Evolutionary conservation across 345 rosid species (phyloP), one percentile per base, ranked within the genome.

Genomic region (Salix caprea): DNA sequence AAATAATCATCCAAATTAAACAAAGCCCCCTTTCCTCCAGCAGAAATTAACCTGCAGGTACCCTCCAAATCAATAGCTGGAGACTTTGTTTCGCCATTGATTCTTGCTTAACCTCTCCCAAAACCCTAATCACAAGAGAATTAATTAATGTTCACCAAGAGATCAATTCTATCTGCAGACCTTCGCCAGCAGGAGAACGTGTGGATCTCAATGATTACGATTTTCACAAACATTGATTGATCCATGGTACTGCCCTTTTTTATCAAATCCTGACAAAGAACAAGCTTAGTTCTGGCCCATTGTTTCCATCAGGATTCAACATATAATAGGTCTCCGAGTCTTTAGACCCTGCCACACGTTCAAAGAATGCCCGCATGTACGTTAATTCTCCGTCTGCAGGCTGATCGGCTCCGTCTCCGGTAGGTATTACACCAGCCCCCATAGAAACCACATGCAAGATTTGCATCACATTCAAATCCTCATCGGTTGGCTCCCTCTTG

Each of bases 311-410:
- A 0, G 94, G 97, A 60, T 86, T 90, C 91, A 86, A 74, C 97
- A 94, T 93, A 74, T 94, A 90, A 77, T 88, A 92, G 1, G 97
- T 94, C 76, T 94, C 97, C 0, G 98, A 94, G 72, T 94, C 98
- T 82, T 76, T 89, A 1, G 97, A 94, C 44, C 94, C 92, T 6
- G 87, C 74, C 46, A 93, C 93, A 18, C 97, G 85, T 79, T 94
- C 97, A 67, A 92, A 94, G 81, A 89, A 80, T 16, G 97, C 90
- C 14, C 97, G 84, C 95, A 92, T 90, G 74, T 91, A 94, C 0
- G 90, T 80, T 81, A 94, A 75, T 62, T 92, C 97, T 2, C 97
- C 94, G 19, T 94, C 97, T 0, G 85, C 75, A 23, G 73, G 80
- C 24, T 58, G 64, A 23, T 85, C 87, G 4, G 18, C 34, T 16